Conservation (phyloP, 306 rosid genomes). For the Quercus berberidifolia region DNA sequence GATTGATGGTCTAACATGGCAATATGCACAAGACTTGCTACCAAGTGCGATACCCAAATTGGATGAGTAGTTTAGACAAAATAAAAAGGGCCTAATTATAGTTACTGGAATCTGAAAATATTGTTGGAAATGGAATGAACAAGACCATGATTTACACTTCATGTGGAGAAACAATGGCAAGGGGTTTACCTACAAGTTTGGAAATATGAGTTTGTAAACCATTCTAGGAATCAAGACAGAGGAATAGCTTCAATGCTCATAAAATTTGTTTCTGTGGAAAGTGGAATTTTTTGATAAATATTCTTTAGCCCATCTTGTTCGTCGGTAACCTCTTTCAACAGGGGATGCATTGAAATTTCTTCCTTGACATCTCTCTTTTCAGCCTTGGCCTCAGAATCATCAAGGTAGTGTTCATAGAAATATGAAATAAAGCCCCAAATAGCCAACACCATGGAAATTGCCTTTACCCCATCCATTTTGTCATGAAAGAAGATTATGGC, state of each 20-base stretch:
- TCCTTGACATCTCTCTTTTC: neutral
- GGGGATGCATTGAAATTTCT: constrained; percentile 1
- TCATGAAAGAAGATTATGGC: constrained; percentile 43
- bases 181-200: neutral
- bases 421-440: constrained; percentile 51
- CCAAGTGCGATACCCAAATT: neutral
- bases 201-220: neutral
- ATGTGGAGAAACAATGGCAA: neutral
- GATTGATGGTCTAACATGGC: neutral
- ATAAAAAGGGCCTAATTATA: neutral
- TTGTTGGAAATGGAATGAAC: too few relatives aligned
- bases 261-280: neutral
- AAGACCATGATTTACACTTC: neutral
- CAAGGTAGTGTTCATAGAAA: constrained; percentile 40
- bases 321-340: neutral
- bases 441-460: constrained; percentile 35
- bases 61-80: too few relatives aligned
- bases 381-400: neutral
- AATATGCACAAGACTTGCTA: neutral
- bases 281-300: neutral
- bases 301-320: neutral
- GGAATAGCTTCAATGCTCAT: neutral
- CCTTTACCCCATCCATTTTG: constrained; percentile 39
- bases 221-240: neutral
- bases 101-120: neutral